Evolutionary conservation across 2,329 filamentous ascomycete genomes (phyloP), one percentile per base, ranked within the genome.

Genomic region (Sporothrix globosa): DNA sequence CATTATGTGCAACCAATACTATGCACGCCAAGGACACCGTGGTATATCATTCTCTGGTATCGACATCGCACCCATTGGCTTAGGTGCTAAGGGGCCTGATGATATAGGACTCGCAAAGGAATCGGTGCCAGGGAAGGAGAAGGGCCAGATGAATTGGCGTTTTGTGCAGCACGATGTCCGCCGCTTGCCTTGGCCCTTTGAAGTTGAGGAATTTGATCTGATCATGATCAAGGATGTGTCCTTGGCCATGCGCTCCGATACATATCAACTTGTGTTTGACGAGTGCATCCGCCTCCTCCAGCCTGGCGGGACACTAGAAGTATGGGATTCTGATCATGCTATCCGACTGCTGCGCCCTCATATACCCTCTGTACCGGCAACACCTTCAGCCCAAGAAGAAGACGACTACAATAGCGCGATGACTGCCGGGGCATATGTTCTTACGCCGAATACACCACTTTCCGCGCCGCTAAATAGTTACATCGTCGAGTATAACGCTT

Each of bases 91-190:
- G n/a, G 21, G 21, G 4, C 10, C 30, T 17, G 34, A 21, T 65
- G 44, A 66, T 39, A 53, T 27, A 14, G 46, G 24, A 5, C 63
- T n/a, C 4, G 6, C 11, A 21, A 21, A 17, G 10, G 19, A 39
- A 17, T 9, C 61, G 13, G 61, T 27, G 30, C 17, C 30, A 21
- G 85, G 87, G 74, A 89, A 90, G 75, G 92, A 92, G 63, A 70
- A 69, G 1, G 63, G 60, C 21, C 21, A 44, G 1, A 91, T 97
- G 84, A 90, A 92, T 74, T 97, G 93, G 93, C 88, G 85, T 13
- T 97, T 97, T 78, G 87, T 97, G 68, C 91, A 94, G 77, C 93
- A 97, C 78, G 94, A 97, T 79, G 81, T 97, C 73, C 90, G 92
- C 71, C 87, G 87, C 72, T 79, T 86, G 2, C 92, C 92, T 0